These are phyloP conservation scores for Cyberlindnera misumaiensis DNA, from an alignment of 805 yeast species.

Conservation along the genomic window DNA sequence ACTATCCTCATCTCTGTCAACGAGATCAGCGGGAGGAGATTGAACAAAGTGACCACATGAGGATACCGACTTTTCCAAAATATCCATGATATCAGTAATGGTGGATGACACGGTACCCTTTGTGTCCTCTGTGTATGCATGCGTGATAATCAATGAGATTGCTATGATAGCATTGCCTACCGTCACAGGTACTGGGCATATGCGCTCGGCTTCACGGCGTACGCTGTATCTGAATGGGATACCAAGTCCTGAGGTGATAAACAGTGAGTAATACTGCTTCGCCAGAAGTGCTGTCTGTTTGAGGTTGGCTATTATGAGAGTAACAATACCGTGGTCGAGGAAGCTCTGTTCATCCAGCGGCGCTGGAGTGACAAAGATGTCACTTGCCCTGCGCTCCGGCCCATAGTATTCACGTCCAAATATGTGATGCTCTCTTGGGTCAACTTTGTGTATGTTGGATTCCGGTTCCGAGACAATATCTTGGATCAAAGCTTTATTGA, in stretches of 20 bases:
- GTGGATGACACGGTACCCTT: conserved; percentile 44
- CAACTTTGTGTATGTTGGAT: conserved; percentile 15
- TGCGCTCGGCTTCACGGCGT: conserved; percentile 45
- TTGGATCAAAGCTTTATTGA: conserved; percentile 21
- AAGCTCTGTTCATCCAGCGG: conserved; percentile 4
- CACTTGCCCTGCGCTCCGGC: conserved; percentile 9
- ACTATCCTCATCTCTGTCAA: conserved; percentile 28
- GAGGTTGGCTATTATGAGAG: conserved; percentile 6
- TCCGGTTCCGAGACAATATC: conserved; percentile 1
- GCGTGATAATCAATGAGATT: conserved; percentile 48
- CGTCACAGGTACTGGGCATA: conserved; percentile 58
- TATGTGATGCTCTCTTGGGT: conserved; percentile 17
- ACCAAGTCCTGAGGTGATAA: conserved; percentile 23
- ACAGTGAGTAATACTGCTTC: conserved; percentile 13
- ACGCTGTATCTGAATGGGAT: conserved; percentile 24
- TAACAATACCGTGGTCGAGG: conserved; percentile 16
- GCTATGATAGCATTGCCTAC: conserved; percentile 61
- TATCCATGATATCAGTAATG: conserved; percentile 51
- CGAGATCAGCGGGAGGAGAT: conserved; percentile 22
- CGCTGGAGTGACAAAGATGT: conserved; percentile 8
- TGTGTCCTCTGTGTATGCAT: conserved; percentile 60
- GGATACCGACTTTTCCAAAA: conserved; percentile 55
- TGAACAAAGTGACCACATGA: conserved; percentile 42
- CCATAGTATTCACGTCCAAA: conserved; percentile 29
- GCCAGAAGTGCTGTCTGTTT: conserved; percentile 3